Evolutionary conservation across 371 early-diverging fungal genomes (phyloP), one percentile per base, ranked within the genome.

Genomic region (Mucor velutinosus): DNA sequence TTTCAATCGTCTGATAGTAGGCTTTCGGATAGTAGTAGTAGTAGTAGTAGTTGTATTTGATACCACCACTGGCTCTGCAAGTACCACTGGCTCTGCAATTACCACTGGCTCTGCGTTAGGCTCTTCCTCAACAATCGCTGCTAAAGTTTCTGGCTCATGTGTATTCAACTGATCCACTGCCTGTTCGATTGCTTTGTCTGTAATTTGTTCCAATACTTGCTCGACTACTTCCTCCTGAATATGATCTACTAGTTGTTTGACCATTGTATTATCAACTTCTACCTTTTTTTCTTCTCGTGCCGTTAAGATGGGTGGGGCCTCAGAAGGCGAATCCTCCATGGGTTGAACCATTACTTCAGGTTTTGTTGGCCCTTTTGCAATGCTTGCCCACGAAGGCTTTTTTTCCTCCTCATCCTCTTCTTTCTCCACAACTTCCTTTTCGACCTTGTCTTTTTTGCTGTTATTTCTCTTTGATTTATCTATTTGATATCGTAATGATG

Each of bases 311-410:
- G 43, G 25, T 27, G 23, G 21, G 5, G 53, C 53, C 12, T 53
- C 53, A 25, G 27, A 7, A 25, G 23, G 15, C 8, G 27, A 0
- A 27, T 53, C 53, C 27, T 53, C 12, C 12, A 6, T 51, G 23
- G 14, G 10, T 6, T 53, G 10, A 15, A 30, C 43, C 19, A 55
- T 25, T 25, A 30, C 59, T 32, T 67, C 62, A 14, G 41, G 57
- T 56, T 67, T 62, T 29, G 33, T 12, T 15, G 70, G 70, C 14
- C 69, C 69, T 41, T 58, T 64, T 7, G 68, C 58, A 55, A 73
- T 69, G 27, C 69, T 73, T 47, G 73, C 73, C 73, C 73, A 73
- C 21, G 73, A 73, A n/a, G 73, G 73, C 55, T 73, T 71, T n/a
- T 49, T 59, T 17, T 62, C 59, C 57, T 69, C 62, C 37, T 58